Conservation (phyloP, 805 yeast genomes). For the Lipomyces yamadae region DNA sequence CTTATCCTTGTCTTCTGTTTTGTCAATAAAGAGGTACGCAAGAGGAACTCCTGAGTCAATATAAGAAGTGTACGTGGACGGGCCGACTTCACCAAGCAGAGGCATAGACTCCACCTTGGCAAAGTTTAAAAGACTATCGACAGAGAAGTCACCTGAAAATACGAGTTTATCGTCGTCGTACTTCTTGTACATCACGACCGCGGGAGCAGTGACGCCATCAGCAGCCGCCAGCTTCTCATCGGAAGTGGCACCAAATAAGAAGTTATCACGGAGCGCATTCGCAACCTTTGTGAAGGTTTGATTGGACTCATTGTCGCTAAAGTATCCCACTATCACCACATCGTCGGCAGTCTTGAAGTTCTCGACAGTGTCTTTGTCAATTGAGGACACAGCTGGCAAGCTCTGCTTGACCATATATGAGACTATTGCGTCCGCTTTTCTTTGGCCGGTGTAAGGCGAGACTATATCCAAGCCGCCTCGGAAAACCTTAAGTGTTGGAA, state of each 20-base stretch:
- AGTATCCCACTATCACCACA: conserved; percentile 56
- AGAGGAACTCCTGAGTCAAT: conserved; percentile 75
- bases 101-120: conserved; percentile 73
- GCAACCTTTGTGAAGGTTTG: conserved; percentile 70
- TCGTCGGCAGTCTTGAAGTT: conserved; percentile 52
- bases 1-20: conserved; percentile 65
- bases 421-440: conserved; percentile 78
- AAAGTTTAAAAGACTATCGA: conserved; percentile 53
- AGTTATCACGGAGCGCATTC: conserved; percentile 62
- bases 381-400: conserved; percentile 70
- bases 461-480: conserved; percentile 54
- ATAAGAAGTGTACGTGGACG: conserved; percentile 75
- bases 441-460: conserved; percentile 79
- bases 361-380: conserved; percentile 56
- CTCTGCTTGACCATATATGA: conserved; percentile 80
- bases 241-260: conserved; percentile 58
- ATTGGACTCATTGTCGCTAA: conserved; percentile 58
- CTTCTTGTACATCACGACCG: conserved; percentile 52
- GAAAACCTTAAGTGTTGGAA: conserved; percentile 82
- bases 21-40: conserved; percentile 83
- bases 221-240: conserved; percentile 51
- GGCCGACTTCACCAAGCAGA: conserved; percentile 83
- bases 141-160: conserved; percentile 45
- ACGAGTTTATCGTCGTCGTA: conserved; percentile 45
- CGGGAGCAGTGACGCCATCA: conserved; percentile 51